Evolutionary conservation across 805 yeast genomes (phyloP).

Genomic region (Candida parachauliodes): DNA sequence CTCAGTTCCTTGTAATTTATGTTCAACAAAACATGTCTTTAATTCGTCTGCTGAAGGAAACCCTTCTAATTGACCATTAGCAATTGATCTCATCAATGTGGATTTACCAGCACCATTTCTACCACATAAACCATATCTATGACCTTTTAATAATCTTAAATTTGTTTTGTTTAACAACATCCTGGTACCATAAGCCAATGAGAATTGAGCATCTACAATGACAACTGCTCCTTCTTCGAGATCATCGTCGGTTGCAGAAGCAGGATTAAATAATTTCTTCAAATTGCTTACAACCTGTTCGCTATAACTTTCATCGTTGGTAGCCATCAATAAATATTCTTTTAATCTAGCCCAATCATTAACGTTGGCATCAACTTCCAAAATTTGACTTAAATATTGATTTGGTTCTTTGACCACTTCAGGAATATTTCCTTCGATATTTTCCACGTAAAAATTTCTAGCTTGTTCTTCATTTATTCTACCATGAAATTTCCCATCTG

Average conservation of each 20-base stretch:
- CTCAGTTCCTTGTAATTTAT: constrained; percentile 91
- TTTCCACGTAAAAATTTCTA: constrained; percentile 33
- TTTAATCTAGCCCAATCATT: constrained; percentile 47
- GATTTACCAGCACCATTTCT: constrained; percentile 99
- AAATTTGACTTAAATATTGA: constrained; percentile 42
- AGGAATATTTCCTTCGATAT: constrained; percentile 5
- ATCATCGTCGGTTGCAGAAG: constrained; percentile 46
- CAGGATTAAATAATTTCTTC: constrained; percentile 48
- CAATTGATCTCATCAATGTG: constrained; percentile 93
- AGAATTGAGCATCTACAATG: constrained; percentile 91
- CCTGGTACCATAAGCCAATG: constrained; percentile 95
- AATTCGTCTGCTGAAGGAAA: constrained; percentile 87
- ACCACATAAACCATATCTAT: constrained; percentile 96
- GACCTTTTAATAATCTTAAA: constrained; percentile 85
- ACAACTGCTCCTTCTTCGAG: constrained; percentile 79
- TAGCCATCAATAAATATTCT: constrained; percentile 47
- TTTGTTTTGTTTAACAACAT: constrained; percentile 93
- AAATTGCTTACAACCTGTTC: constrained; percentile 45
- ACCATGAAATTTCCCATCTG: constrained; percentile 74
- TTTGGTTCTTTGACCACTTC: constrained; percentile 6
- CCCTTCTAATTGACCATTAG: constrained; percentile 95
- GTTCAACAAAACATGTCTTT: constrained; percentile 95
- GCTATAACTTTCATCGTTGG: constrained; percentile 30
- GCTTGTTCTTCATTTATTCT: constrained; percentile 60
- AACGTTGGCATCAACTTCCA: constrained; percentile 41